Conservation (phyloP, 1,284 basidiomycete species). For the Meripilus lineatus region DNA sequence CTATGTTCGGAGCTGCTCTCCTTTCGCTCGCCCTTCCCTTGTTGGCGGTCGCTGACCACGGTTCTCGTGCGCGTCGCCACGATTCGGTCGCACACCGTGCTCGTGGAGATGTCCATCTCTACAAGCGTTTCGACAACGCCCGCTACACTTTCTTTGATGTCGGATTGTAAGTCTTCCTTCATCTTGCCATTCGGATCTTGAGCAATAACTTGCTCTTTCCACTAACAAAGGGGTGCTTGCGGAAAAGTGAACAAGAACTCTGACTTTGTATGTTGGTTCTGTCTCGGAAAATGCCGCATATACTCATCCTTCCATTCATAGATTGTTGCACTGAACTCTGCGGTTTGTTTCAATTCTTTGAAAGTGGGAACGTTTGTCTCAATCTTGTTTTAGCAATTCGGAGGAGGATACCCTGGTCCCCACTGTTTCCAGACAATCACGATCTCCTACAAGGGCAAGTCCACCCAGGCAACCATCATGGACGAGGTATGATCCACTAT, state of each 20-base stretch:
- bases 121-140: constrained; percentile 18
- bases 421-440: constrained; percentile 61
- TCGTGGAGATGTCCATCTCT: constrained; percentile 16
- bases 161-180: constrained; percentile 41
- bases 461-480: constrained; percentile 54
- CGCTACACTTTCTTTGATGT: constrained; percentile 46
- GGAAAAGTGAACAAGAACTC: constrained; percentile 38
- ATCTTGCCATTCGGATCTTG: background rate
- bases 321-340: constrained; percentile 39
- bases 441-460: constrained; percentile 62
- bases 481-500: constrained; percentile 48
- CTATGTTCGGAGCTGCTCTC: constrained; percentile 22
- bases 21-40: constrained; percentile 27
- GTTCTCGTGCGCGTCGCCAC: constrained; percentile 24
- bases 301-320: constrained; percentile 17
- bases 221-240: constrained; percentile 46
- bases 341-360: constrained; percentile 19
- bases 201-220: background rate
- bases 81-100: constrained; percentile 22
- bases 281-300: too few relatives aligned
- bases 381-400: constrained; percentile 42
- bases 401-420: constrained; percentile 51
- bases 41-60: constrained; percentile 20
- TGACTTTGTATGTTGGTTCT: constrained; percentile 46
- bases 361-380: constrained; percentile 6